Evolutionary conservation across 305 asterid species (phyloP).

Genomic region (Fraxinus sp.): DNA sequence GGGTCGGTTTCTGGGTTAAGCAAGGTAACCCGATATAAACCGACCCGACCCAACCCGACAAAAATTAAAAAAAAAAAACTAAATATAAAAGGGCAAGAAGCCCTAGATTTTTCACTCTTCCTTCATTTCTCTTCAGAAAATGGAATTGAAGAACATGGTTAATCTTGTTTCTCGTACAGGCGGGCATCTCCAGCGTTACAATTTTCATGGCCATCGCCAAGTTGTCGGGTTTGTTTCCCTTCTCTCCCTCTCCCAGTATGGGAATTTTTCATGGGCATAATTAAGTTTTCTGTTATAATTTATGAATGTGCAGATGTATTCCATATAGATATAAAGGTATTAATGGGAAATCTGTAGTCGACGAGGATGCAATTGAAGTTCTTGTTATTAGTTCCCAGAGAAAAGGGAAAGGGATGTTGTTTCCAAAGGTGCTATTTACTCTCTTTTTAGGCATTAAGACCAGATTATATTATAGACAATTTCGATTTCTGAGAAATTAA

Average conservation of each 20-base stretch:
- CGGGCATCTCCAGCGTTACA: conserved; percentile 51
- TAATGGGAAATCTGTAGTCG: conserved; percentile 29
- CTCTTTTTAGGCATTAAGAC: not conserved
- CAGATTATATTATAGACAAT: not conserved
- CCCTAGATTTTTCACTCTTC: no score
- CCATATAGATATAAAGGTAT: conserved; percentile 68
- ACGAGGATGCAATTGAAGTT: conserved; percentile 73
- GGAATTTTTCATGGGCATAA: not conserved
- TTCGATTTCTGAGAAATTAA: not conserved
- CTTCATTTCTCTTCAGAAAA: no score
- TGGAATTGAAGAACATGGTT: conserved; percentile 52
- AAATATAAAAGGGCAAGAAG: no score
- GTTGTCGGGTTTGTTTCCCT: conserved; percentile 45
- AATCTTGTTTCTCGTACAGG: conserved; percentile 57
- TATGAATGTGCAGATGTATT: conserved; percentile 60
- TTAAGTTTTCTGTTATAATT: not conserved
- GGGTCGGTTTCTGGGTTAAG: no score
- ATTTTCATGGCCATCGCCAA: conserved; percentile 52
- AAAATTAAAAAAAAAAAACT: no score
- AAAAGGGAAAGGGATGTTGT: conserved; percentile 83
- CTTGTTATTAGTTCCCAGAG: conserved; percentile 76
- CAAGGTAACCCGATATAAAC: no score
- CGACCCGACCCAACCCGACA: no score
- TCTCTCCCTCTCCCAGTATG: not conserved
- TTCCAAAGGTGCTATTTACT: conserved; percentile 65